A percentile compares a stretch with the other conserved stretches of the same genome.
These are phyloP conservation scores for Forsythia viridissima DNA, from an alignment of 257 asterid species.

Conservation along the genomic window DNA sequence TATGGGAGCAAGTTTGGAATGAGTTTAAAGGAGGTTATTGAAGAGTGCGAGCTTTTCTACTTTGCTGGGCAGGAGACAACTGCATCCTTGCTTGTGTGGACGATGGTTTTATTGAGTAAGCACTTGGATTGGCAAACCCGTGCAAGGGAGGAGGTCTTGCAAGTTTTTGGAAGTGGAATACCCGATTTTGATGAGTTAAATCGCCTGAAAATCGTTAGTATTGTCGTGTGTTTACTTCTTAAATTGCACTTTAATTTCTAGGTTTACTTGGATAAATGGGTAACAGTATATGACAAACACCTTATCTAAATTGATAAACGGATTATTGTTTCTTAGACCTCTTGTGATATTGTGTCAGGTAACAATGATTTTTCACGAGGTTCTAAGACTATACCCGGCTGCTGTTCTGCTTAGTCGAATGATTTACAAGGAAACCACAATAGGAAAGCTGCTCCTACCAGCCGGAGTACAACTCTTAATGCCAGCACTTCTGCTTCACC, in stretches of 20 bases:
- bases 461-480: conserved; percentile 20
- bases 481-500: conserved; percentile 24
- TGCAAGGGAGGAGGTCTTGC: conserved; percentile 55
- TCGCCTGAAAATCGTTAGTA: conserved; percentile 48
- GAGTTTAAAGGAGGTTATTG: conserved; percentile 48
- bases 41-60: conserved; percentile 64
- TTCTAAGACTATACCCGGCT: conserved; percentile 30
- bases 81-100: conserved; percentile 51
- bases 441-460: conserved; percentile 20
- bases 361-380: conserved; percentile 19
- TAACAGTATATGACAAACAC: too few species aligned
- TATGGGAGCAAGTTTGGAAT: conserved; percentile 38
- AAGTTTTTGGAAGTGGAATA: conserved; percentile 27
- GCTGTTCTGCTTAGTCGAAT: background rate
- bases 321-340: too few species aligned
- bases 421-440: conserved; percentile 7
- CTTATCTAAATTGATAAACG: background rate
- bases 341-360: background rate
- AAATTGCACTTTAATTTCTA: too few species aligned
- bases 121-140: conserved; percentile 49
- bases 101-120: conserved; percentile 48
- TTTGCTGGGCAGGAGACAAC: conserved; percentile 70
- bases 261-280: background rate
- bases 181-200: conserved; percentile 46
- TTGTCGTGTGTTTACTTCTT: background rate